Evolutionary conservation across 2,329 filamentous ascomycete genomes (phyloP), one percentile per base, ranked within the genome.

Genomic region (Daldinia sp.): DNA sequence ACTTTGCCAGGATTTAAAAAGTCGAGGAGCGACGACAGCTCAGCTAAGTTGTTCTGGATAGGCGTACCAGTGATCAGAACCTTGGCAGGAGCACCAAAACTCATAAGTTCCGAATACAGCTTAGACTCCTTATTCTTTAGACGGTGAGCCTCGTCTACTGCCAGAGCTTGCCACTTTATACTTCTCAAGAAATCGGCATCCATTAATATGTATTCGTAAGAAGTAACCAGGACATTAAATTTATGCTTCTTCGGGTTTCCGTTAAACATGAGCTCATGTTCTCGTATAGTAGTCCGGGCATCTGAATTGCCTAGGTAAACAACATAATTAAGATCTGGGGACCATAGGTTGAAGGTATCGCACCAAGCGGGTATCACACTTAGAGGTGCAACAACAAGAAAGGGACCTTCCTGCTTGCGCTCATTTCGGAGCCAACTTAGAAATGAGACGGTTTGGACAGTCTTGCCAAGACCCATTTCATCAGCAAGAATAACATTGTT

Each of bases 311-410:
- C 95, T 53, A 94, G 92, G 77, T 99, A 99, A 54, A 97, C 92
- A 60, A 99, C 92, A 77, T 97, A 98, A 77, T 99, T 98, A 66
- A 98, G 79, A 74, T 98, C 94, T 0, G 95, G 95, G 2, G 95
- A 89, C 95, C 95, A 99, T 67, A 91, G 84, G 77, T 97, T 95
- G 78, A 99, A 97, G 0, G 95, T 99, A 73, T 99, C 95, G 45
- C 93, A 95, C 95, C 95, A 99, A 2, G 95, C 93, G 5, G 95
- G 94, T 80, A 99, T 97, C 48, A 96, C 97, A 63, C 94, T 98
- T 21, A 99, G 84, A 25, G 95, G 95, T 6, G 97, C 95, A n/a
- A 98, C 93, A 62, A 98, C 94, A 41, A 99, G 87, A 74, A 97
- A 98, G 0, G 95, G 95, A 0, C 95, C 95, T 77, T 98, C 92